Evolutionary conservation across 1,284 basidiomycete species (phyloP).

Genomic region (Lentinula novae-zelandiae): DNA sequence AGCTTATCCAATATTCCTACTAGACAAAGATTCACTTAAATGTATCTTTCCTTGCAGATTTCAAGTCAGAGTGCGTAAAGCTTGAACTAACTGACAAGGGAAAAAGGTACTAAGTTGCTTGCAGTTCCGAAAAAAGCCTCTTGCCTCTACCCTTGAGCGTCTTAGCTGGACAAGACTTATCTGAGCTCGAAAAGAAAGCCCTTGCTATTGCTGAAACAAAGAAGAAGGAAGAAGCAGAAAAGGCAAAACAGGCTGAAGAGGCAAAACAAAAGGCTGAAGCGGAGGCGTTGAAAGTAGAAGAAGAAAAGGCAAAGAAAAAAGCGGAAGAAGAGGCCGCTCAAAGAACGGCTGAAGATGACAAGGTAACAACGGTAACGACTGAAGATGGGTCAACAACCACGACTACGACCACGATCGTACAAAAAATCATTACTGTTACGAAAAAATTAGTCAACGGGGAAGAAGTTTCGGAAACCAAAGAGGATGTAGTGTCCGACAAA

Average conservation of each 20-base stretch:
- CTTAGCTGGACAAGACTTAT: conserved; percentile 34
- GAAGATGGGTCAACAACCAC: not conserved
- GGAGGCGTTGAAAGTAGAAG: not conserved
- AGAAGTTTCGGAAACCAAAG: conserved; percentile 5
- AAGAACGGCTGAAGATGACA: conserved; percentile 14
- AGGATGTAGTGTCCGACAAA: not conserved
- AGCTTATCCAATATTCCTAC: conserved; percentile 14
- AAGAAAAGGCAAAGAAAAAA: not conserved
- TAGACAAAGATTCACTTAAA: not conserved
- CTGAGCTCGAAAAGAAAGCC: conserved; percentile 26
- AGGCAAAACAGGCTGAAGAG: conserved; percentile 7
- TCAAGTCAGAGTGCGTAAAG: conserved; percentile 30
- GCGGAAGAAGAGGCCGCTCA: conserved; percentile 3
- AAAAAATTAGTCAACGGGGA: conserved; percentile 8
- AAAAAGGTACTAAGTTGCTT: not conserved
- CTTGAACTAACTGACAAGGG: not conserved
- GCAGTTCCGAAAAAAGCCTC: conserved; percentile 21
- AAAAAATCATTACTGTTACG: conserved; percentile 4
- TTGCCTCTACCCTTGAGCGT: conserved; percentile 31
- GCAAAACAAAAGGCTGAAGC: not conserved
- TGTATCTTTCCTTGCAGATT: conserved; percentile 24
- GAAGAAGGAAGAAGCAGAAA: conserved; percentile 16
- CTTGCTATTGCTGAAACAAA: conserved; percentile 16
- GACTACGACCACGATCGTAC: not conserved
- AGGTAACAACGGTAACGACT: not conserved